Conservation (phyloP, 345 rosid species). For the Arabidopsis arenosa region DNA sequence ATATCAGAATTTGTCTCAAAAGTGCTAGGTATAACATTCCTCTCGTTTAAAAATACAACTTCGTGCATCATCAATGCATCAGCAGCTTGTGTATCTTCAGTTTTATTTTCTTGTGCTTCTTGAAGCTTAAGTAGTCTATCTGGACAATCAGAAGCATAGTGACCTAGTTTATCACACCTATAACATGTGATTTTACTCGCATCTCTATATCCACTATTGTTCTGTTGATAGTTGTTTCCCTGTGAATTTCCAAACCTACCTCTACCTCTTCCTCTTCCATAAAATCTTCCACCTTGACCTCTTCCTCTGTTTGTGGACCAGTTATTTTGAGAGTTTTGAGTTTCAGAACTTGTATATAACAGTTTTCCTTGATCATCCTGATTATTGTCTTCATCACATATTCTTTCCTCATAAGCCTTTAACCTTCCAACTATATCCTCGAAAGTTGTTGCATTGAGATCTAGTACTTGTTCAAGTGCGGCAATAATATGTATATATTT, state of each 20-base stretch:
- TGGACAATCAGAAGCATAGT: neutral
- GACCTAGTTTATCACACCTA: too few relatives aligned
- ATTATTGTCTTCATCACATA: neutral
- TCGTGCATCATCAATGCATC: neutral
- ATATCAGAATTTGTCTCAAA: neutral
- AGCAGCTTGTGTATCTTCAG: neutral
- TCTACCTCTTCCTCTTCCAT: neutral
- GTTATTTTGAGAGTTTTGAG: too few relatives aligned
- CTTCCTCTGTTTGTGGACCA: too few relatives aligned
- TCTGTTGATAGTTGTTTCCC: too few relatives aligned
- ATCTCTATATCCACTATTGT: neutral
- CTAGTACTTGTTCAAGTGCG: neutral
- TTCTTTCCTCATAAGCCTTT: neutral
- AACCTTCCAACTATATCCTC: neutral
- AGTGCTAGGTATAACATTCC: rapidly evolving
- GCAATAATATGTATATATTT: neutral
- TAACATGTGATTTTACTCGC: too few relatives aligned
- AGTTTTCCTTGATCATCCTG: neutral
- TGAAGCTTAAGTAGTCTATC: neutral
- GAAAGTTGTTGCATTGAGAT: neutral
- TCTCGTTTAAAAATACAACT: neutral
- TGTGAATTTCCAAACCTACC: too few relatives aligned
- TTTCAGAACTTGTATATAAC: neutral
- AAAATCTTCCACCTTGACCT: too few relatives aligned
- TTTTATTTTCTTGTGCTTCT: neutral